Percentiles rank a stretch among this genome's conserved stretches.
These are phyloP conservation scores for Aspergillus carlsbadensis DNA, from an alignment of 495 filamentous ascomycete genomes.

Conservation along the genomic window DNA sequence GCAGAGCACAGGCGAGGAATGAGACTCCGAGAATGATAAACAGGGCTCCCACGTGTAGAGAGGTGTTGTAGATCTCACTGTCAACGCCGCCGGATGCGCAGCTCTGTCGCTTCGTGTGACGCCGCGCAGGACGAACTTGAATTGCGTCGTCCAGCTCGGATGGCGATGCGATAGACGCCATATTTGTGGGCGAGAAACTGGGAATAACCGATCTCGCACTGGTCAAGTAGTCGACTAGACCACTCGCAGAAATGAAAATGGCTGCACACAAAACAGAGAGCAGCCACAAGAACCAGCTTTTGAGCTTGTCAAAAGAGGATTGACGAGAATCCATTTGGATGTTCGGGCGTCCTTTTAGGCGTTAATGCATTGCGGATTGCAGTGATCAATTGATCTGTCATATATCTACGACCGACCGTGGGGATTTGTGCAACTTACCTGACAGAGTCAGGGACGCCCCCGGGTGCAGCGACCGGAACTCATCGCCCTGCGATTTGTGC, in stretches of 20 bases:
- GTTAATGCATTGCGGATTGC: slow-evolving; percentile 8
- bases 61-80: slow-evolving; percentile 49
- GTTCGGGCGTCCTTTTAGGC: slow-evolving; percentile 25
- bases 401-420: neutral
- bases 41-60: slow-evolving; percentile 65
- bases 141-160: neutral
- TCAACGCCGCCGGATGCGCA: slow-evolving; percentile 29
- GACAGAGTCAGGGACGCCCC: slow-evolving; percentile 35
- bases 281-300: slow-evolving; percentile 29
- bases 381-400: neutral
- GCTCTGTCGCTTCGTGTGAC: slow-evolving; percentile 19
- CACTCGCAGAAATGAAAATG: slow-evolving; percentile 24
- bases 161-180: neutral
- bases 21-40: slow-evolving; percentile 66
- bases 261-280: slow-evolving; percentile 28
- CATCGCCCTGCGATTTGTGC: slow-evolving; percentile 12
- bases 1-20: slow-evolving; percentile 47
- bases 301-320: slow-evolving; percentile 19
- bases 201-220: neutral
- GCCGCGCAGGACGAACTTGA: neutral
- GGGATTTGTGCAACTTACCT: slow-evolving; percentile 19
- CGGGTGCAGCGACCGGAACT: neutral
- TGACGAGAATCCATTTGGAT: slow-evolving; percentile 8
- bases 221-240: slow-evolving; percentile 12
- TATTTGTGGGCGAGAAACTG: neutral